These are phyloP conservation scores for Schizophyllum amplum DNA, from an alignment of 1,284 basidiomycete genomes.

Conservation along the genomic window DNA sequence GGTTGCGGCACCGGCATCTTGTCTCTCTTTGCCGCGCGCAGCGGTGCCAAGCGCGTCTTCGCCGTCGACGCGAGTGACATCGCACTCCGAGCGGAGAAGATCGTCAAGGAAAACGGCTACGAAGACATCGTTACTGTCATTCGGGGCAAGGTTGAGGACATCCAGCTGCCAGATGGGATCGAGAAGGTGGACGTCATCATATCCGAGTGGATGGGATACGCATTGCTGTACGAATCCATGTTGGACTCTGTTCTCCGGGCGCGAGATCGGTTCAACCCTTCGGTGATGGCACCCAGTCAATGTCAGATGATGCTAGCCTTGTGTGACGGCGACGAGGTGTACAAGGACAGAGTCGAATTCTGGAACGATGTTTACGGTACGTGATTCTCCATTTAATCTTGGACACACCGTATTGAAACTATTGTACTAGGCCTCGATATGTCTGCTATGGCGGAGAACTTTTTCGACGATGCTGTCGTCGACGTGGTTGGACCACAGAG, in stretches of 20 bases:
- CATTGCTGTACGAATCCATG: constrained; percentile 94
- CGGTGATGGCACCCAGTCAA: constrained; percentile 91
- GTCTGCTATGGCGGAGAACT: constrained; percentile 62
- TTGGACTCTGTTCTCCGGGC: constrained; percentile 89
- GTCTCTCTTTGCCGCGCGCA: constrained; percentile 86
- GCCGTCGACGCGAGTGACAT: constrained; percentile 91
- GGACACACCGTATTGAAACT: too few relatives aligned
- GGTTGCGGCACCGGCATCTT: constrained; percentile 94
- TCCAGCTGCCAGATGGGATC: constrained; percentile 52
- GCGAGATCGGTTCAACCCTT: constrained; percentile 75
- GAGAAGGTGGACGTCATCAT: constrained; percentile 88
- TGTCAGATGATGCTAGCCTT: constrained; percentile 80
- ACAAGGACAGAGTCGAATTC: constrained; percentile 78
- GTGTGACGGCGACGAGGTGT: constrained; percentile 68
- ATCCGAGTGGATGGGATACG: constrained; percentile 98
- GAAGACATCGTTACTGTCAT: constrained; percentile 57
- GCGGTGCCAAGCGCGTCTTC: constrained; percentile 89
- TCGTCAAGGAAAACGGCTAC: constrained; percentile 76
- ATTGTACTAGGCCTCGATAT: constrained; percentile 89
- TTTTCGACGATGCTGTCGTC: constrained; percentile 75
- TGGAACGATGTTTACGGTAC: constrained; percentile 90
- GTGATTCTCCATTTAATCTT: constrained; percentile 13
- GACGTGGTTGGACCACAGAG: constrained; percentile 71
- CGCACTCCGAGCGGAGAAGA: constrained; percentile 74
- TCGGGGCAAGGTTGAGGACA: constrained; percentile 31